Conservation (phyloP, 768 basidiomycete genomes). For the Hypholoma sublateritium region DNA sequence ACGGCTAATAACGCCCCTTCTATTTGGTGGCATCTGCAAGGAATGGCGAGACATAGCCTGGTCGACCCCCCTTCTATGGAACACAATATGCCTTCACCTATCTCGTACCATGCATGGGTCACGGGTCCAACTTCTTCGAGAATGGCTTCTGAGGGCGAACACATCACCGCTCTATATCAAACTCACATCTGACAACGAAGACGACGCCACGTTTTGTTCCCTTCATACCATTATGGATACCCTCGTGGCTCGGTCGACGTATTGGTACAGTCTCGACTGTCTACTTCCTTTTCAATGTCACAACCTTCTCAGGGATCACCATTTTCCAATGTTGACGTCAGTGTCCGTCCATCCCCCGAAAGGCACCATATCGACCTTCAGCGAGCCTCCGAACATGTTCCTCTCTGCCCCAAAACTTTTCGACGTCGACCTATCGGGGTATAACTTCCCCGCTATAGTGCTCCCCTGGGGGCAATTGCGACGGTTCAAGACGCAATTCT, state of each 20-base stretch:
- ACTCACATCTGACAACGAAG: constrained; percentile 18
- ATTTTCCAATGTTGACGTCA: constrained; percentile 19
- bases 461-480: constrained; percentile 23
- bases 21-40: constrained; percentile 17
- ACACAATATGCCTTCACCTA: constrained; percentile 15
- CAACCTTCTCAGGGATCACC: constrained; percentile 16
- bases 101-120: constrained; percentile 11
- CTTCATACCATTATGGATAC: constrained; percentile 19
- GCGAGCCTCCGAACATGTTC: constrained; percentile 24
- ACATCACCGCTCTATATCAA: constrained; percentile 23
- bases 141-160: constrained; percentile 15
- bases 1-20: constrained; percentile 9
- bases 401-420: constrained; percentile 17
- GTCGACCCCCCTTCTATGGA: constrained; percentile 20
- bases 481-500: constrained; percentile 21
- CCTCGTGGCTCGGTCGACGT: constrained; percentile 17
- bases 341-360: constrained; percentile 17
- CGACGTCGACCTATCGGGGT: constrained; percentile 23
- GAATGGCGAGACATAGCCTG: constrained; percentile 20
- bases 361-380: constrained; percentile 25
- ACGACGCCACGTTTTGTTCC: constrained; percentile 17
- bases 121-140: constrained; percentile 8
- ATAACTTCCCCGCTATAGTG: constrained; percentile 21
- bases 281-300: constrained; percentile 23
- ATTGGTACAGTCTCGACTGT: constrained; percentile 23